Percentiles rank a stretch among this genome's conserved stretches.
Evolutionary conservation across 2,329 filamentous ascomycete genomes (phyloP).

Genomic region (Fusarium palustre): DNA sequence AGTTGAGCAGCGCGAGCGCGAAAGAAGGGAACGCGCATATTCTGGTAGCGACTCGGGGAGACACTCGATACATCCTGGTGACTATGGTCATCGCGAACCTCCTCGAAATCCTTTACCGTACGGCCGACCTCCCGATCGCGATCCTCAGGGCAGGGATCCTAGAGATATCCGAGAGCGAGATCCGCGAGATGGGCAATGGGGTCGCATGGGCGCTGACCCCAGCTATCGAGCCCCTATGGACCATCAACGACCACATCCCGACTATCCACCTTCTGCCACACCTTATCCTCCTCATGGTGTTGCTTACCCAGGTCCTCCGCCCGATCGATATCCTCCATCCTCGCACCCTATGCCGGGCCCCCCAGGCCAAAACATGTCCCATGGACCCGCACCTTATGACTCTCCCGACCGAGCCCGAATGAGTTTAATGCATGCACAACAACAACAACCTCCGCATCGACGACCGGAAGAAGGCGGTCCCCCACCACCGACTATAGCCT

Average conservation of each 20-base stretch:
- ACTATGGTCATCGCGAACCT: constrained; percentile 57
- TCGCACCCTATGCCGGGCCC: constrained; percentile 54
- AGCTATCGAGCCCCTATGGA: constrained; percentile 54
- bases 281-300: constrained; percentile 52
- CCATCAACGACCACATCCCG: constrained; percentile 59
- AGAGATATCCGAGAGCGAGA: constrained; percentile 54
- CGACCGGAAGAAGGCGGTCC: constrained; percentile 62
- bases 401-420: constrained; percentile 64
- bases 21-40: constrained; percentile 61
- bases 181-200: constrained; percentile 52
- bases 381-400: constrained; percentile 56
- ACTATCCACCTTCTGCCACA: constrained; percentile 60
- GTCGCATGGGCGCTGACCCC: constrained; percentile 48
- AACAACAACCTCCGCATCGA: constrained; percentile 55
- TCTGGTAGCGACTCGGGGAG: constrained; percentile 61
- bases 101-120: constrained; percentile 62
- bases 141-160: constrained; percentile 53
- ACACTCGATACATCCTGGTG: constrained; percentile 53
- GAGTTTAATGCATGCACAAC: constrained; percentile 52
- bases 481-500: constrained; percentile 63
- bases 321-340: constrained; percentile 52
- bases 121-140: constrained; percentile 58
- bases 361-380: constrained; percentile 44
- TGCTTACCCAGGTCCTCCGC: constrained; percentile 48
- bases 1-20: constrained; percentile 57